Conservation (phyloP, 805 yeast genomes). For the Kockiozyma suomiensis region DNA sequence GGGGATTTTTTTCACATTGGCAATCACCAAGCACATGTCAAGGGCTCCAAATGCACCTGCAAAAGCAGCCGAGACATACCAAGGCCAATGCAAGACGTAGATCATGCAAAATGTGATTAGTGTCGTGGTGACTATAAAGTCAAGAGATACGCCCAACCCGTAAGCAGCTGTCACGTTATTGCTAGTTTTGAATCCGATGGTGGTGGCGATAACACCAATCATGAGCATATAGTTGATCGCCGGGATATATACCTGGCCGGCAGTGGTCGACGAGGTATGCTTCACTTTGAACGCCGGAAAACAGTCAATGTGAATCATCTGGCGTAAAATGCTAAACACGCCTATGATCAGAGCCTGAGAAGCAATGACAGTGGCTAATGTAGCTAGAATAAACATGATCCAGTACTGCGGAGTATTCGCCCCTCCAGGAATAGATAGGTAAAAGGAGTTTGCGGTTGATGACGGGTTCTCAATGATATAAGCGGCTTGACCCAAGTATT, state of each 20-base stretch:
- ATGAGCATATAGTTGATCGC: conserved; percentile 53
- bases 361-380: conserved; percentile 59
- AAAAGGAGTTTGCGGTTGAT: conserved; percentile 50
- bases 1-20: conserved; percentile 55
- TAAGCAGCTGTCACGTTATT: conserved; percentile 60
- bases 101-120: conserved; percentile 52
- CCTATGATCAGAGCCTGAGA: conserved; percentile 62
- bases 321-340: conserved; percentile 56
- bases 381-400: conserved; percentile 54
- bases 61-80: conserved; percentile 43
- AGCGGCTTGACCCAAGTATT: conserved; percentile 63
- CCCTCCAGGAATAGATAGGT: conserved; percentile 55
- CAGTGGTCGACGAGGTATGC: conserved; percentile 50
- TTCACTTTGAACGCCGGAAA: conserved; percentile 54
- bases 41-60: conserved; percentile 51
- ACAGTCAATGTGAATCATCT: conserved; percentile 57
- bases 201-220: conserved; percentile 54
- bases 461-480: conserved; percentile 49
- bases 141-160: conserved; percentile 61
- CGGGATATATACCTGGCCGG: conserved; percentile 60
- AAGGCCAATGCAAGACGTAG: conserved; percentile 49
- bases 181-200: conserved; percentile 51
- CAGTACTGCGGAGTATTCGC: conserved; percentile 51
- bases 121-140: conserved; percentile 55
- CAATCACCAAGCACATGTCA: conserved; percentile 51